Conservation (phyloP, 1,139 yeast species). For the Pichia terricola region DNA sequence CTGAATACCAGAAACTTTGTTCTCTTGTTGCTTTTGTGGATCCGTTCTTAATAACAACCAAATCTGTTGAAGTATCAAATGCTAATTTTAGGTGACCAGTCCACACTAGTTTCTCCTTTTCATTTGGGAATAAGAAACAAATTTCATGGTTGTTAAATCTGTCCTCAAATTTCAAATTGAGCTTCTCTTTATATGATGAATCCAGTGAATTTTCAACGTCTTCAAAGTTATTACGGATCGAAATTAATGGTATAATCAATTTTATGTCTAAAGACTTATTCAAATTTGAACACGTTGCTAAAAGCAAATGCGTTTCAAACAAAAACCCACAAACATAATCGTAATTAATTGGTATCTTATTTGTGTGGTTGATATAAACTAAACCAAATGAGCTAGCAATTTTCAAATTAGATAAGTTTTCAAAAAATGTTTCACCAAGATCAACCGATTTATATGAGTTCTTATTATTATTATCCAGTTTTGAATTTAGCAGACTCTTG, state of each 20-base stretch:
- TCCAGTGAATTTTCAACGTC: background rate
- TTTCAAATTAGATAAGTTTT: constrained; percentile 22
- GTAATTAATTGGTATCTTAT: constrained; percentile 13
- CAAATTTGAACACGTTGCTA: constrained; percentile 20
- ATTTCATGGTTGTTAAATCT: constrained; percentile 36
- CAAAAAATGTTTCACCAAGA: constrained; percentile 14
- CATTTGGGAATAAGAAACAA: constrained; percentile 29
- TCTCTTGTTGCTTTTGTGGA: too few relatives aligned
- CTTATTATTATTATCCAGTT: background rate
- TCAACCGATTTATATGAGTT: background rate
- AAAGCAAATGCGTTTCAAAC: constrained; percentile 43
- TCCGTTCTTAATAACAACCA: background rate
- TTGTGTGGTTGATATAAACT: constrained; percentile 28
- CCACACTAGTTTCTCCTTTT: constrained; percentile 36
- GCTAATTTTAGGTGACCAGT: constrained; percentile 17
- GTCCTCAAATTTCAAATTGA: constrained; percentile 41
- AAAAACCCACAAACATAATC: constrained; percentile 33
- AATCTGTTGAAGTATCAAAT: background rate
- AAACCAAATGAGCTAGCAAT: constrained; percentile 29
- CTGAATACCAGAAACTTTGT: constrained; percentile 15
- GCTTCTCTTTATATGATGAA: constrained; percentile 25
- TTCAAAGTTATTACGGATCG: constrained; percentile 15
- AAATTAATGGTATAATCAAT: constrained; percentile 42
- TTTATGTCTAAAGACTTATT: constrained; percentile 25
- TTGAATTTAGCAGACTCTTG: constrained; percentile 13